phyloP scores from a whole-genome alignment of 2,329 filamentous ascomycete species.

The Verticillium longisporum region DNA sequence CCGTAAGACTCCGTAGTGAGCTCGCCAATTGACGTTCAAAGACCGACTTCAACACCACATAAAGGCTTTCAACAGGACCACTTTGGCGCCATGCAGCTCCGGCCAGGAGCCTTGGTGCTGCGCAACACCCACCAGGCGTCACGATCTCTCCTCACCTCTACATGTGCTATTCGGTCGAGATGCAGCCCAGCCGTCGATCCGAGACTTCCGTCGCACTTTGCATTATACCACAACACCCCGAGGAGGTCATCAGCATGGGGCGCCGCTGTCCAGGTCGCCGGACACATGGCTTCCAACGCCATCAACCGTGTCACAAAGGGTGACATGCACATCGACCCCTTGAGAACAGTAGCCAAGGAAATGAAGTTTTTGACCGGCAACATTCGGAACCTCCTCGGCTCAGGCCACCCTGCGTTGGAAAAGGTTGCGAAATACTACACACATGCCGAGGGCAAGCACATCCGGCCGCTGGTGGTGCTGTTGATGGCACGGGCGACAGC shows the following conservation, averaged over 20 bases:
- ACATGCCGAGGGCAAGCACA: conserved; percentile 91
- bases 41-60: background rate
- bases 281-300: conserved; percentile 65
- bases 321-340: conserved; percentile 74
- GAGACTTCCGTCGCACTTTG: conserved; percentile 23
- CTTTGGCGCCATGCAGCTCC: conserved; percentile 42
- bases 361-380: conserved; percentile 95
- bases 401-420: conserved; percentile 88
- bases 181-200: conserved; percentile 19
- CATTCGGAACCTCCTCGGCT: conserved; percentile 86
- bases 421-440: conserved; percentile 98
- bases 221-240: conserved; percentile 36
- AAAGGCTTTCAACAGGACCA: conserved; percentile 9
- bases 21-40: conserved; percentile 4
- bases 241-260: conserved; percentile 61
- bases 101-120: conserved; percentile 44
- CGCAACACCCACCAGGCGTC: conserved; percentile 24
- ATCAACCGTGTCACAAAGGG: conserved; percentile 55
- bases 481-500: conserved; percentile 94
- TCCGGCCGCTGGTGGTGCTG: conserved; percentile 87
- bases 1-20: background rate
- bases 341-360: conserved; percentile 88
- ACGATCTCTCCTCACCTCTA: conserved; percentile 9
- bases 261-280: conserved; percentile 63
- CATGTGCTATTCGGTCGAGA: conserved; percentile 26